Conservation (phyloP, 306 rosid species). For the Gillenia trifoliata region DNA sequence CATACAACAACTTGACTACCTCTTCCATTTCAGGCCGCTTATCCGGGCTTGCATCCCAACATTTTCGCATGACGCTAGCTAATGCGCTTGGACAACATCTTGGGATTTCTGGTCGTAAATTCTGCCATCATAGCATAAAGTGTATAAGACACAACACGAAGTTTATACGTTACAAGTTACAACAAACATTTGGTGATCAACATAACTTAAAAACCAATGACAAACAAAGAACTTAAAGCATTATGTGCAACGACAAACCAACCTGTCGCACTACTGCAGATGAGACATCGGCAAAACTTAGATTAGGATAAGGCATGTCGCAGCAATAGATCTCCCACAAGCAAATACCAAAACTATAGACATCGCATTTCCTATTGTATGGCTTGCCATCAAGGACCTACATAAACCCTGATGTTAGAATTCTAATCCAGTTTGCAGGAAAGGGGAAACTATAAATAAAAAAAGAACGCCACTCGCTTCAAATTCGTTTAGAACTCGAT, state of each 20-base stretch:
- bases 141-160: not conserved
- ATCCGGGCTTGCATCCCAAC: constrained; percentile 78
- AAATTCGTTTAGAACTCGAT: not conserved
- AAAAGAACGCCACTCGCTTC: not conserved
- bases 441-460: not conserved
- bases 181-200: not conserved
- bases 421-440: not conserved
- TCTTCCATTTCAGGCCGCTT: constrained; percentile 77
- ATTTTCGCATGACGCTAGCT: constrained; percentile 57
- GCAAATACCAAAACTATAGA: constrained; percentile 87
- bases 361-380: constrained; percentile 85
- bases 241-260: constrained; percentile 2
- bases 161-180: not conserved
- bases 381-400: constrained; percentile 92
- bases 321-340: constrained; percentile 92
- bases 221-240: not conserved
- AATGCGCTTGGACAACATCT: constrained; percentile 66
- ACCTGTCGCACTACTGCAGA: constrained; percentile 80
- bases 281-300: constrained; percentile 69
- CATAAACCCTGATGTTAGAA: constrained; percentile 9
- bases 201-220: not conserved
- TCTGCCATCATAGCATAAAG: constrained; percentile 34
- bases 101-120: constrained; percentile 76
- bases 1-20: constrained; percentile 72
- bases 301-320: constrained; percentile 81